These are phyloP conservation scores for Elsinoe perseae DNA, from an alignment of 2,329 filamentous ascomycete species.

Conservation along the genomic window DNA sequence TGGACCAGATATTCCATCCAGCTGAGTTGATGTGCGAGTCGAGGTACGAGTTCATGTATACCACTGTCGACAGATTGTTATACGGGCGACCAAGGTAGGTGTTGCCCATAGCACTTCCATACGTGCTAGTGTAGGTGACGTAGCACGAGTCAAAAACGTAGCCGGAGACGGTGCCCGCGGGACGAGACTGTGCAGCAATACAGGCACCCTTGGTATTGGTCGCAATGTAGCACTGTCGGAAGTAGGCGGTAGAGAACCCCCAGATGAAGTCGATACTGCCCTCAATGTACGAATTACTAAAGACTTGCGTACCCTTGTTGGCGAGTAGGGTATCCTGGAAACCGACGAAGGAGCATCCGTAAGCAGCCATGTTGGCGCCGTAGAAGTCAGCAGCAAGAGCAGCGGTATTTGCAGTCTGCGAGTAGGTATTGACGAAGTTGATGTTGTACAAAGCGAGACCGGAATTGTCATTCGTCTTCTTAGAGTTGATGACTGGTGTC, in stretches of 20 bases:
- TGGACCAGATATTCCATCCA: slow-evolving; percentile 52
- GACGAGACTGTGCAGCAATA: slow-evolving; percentile 34
- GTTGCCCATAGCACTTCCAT: slow-evolving; percentile 33
- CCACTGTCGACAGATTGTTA: slow-evolving; percentile 41
- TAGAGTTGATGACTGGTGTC: slow-evolving; percentile 40
- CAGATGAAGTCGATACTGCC: slow-evolving; percentile 37
- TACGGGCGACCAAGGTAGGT: slow-evolving; percentile 47
- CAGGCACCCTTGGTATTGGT: slow-evolving; percentile 30
- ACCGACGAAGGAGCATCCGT: slow-evolving; percentile 28
- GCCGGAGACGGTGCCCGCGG: slow-evolving; percentile 31
- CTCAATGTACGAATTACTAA: slow-evolving; percentile 27
- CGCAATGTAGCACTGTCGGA: slow-evolving; percentile 32
- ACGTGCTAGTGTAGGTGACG: slow-evolving; percentile 45
- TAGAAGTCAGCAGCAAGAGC: slow-evolving; percentile 30
- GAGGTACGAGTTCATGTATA: slow-evolving; percentile 45
- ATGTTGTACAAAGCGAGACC: slow-evolving; percentile 28
- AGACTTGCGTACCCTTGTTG: slow-evolving; percentile 27
- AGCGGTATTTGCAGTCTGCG: slow-evolving; percentile 29
- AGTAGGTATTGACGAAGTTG: slow-evolving; percentile 30
- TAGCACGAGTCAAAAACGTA: slow-evolving; percentile 40
- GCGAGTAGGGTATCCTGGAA: slow-evolving; percentile 28
- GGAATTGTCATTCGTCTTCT: slow-evolving; percentile 32
- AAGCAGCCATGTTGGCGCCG: slow-evolving; percentile 29
- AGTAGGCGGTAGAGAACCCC: slow-evolving; percentile 39
- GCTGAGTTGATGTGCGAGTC: slow-evolving; percentile 48